Evolutionary conservation across 441 rosid genomes (phyloP).

Genomic region (Breynia disticha): DNA sequence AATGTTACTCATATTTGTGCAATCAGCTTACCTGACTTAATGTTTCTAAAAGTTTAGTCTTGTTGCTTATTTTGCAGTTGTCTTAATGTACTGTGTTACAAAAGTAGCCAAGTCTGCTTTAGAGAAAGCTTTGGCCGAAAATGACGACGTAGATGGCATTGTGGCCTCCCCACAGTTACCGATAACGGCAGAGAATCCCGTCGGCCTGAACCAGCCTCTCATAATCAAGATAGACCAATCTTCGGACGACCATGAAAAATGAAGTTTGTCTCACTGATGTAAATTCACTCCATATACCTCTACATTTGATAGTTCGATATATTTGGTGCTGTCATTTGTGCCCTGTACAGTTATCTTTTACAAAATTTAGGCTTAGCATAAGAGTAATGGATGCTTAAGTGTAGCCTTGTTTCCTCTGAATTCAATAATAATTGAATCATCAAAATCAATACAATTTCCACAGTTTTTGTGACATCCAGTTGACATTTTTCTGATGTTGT

Average conservation of each 20-base stretch:
- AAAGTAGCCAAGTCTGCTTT: slow-evolving; percentile 89
- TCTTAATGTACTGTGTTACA: slow-evolving; percentile 64
- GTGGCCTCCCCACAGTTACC: slow-evolving; percentile 37
- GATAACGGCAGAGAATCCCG: slow-evolving; percentile 25
- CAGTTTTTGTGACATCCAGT: too few species aligned
- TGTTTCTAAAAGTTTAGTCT: background rate
- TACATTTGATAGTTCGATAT: background rate
- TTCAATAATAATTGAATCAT: too few species aligned
- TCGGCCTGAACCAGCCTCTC: slow-evolving; percentile 58
- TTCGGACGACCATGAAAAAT: slow-evolving; percentile 34
- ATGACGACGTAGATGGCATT: slow-evolving; percentile 45
- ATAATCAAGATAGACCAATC: slow-evolving; percentile 61
- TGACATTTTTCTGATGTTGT: too few species aligned
- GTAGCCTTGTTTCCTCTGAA: too few species aligned
- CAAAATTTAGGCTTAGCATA: too few species aligned
- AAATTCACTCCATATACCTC: slow-evolving; percentile 23
- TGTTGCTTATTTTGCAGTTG: slow-evolving; percentile 37
- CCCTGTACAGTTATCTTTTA: background rate
- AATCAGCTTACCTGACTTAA: background rate
- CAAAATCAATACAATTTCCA: too few species aligned
- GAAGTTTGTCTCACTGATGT: slow-evolving; percentile 18
- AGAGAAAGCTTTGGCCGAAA: slow-evolving; percentile 87
- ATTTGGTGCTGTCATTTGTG: background rate
- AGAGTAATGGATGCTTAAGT: too few species aligned
- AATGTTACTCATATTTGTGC: background rate